phyloP scores from a whole-genome alignment of 768 basidiomycete species.

The Kwoniella europaea region DNA sequence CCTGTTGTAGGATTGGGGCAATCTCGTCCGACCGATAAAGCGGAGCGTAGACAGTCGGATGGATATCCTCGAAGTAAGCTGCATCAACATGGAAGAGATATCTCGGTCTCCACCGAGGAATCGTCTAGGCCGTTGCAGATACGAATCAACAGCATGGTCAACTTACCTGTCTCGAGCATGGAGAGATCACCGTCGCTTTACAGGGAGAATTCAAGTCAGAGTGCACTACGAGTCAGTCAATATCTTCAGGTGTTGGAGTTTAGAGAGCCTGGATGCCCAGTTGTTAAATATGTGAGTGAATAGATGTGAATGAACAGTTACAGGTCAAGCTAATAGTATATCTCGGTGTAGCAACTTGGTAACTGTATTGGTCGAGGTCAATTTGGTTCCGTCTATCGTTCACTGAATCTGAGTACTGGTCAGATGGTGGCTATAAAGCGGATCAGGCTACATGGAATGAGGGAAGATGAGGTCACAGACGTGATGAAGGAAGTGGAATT shows the following conservation, averaged over 20 bases:
- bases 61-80: constrained; percentile 15
- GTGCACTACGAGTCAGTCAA: constrained; percentile 13
- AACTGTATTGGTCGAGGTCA: constrained; percentile 97
- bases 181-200: constrained; percentile 17
- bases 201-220: constrained; percentile 15
- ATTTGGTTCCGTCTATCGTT: constrained; percentile 94
- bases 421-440: constrained; percentile 99
- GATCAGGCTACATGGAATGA: constrained; percentile 84
- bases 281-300: constrained; percentile 31
- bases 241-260: constrained; percentile 41
- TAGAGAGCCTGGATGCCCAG: constrained; percentile 29
- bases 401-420: constrained; percentile 88
- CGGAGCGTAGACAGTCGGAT: constrained; percentile 42
- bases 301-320: not conserved
- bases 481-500: constrained; percentile 94
- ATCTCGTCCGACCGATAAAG: not conserved
- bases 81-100: constrained; percentile 18
- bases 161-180: constrained; percentile 24
- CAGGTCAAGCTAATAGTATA: not conserved
- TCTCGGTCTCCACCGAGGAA: constrained; percentile 14
- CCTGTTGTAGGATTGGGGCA: not conserved
- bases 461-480: constrained; percentile 85
- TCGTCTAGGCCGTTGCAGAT: constrained; percentile 21
- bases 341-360: constrained; percentile 79
- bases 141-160: constrained; percentile 28